Conservation (phyloP, 805 yeast genomes). For the Lachancea sp. region DNA sequence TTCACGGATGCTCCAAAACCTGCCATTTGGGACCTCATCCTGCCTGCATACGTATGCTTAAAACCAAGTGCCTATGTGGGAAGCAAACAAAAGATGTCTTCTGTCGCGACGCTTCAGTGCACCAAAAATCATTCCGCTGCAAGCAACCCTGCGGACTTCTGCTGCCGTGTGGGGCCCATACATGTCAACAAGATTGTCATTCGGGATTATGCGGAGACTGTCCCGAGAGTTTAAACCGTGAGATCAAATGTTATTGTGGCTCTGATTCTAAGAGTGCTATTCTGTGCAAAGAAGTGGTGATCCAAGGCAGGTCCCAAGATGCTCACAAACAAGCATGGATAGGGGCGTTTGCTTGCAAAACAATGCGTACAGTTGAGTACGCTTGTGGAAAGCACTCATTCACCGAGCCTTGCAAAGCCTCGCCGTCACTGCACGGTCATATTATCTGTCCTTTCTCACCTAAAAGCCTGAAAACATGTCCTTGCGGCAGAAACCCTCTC, state of each 20-base stretch:
- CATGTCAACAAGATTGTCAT: conserved; percentile 62
- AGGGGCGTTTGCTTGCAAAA: conserved; percentile 47
- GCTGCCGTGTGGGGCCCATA: conserved; percentile 68
- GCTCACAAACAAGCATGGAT: conserved; percentile 36
- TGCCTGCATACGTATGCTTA: conserved; percentile 68
- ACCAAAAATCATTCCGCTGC: conserved; percentile 53
- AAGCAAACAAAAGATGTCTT: conserved; percentile 58
- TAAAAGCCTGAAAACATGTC: conserved; percentile 52
- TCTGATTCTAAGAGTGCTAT: conserved; percentile 36
- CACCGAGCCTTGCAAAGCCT: conserved; percentile 37
- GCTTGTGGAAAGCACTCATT: conserved; percentile 66
- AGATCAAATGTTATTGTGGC: conserved; percentile 72
- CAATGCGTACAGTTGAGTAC: conserved; percentile 40
- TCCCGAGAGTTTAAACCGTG: conserved; percentile 35
- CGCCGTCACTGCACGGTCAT: conserved; percentile 21
- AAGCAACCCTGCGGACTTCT: conserved; percentile 50
- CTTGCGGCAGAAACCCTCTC: conserved; percentile 65
- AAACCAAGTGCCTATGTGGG: conserved; percentile 70
- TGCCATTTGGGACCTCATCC: conserved; percentile 93
- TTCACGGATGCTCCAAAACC: conserved; percentile 64
- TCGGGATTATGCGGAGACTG: conserved; percentile 80
- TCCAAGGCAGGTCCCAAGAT: conserved; percentile 34
- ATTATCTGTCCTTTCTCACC: conserved; percentile 62
- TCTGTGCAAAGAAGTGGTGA: conserved; percentile 39
- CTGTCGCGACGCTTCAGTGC: conserved; percentile 60